Evolutionary conservation across 108 stramenopile genomes (phyloP).

Genomic region (Seminavis robusta): DNA sequence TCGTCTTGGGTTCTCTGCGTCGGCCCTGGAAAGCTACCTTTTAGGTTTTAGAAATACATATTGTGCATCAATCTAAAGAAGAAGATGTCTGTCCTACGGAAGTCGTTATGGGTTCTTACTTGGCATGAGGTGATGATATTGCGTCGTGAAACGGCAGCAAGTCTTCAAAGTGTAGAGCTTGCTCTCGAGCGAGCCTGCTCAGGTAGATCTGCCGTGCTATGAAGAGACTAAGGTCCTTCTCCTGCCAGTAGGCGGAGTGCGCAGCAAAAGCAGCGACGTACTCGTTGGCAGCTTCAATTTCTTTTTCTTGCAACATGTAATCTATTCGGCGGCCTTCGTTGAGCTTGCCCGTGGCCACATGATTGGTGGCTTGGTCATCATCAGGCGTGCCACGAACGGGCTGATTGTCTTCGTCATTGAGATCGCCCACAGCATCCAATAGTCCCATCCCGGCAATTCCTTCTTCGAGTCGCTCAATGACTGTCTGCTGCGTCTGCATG

Average conservation of each 20-base stretch:
- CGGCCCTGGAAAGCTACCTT: too few species aligned
- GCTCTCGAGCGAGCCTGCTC: slow-evolving; percentile 16
- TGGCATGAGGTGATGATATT: background rate
- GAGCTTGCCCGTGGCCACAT: slow-evolving; percentile 29
- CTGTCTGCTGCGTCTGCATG: slow-evolving; percentile 42
- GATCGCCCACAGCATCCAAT: slow-evolving; percentile 25
- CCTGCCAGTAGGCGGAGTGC: slow-evolving; percentile 76
- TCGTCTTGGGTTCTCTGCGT: too few species aligned
- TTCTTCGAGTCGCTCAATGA: slow-evolving; percentile 42
- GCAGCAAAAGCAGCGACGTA: slow-evolving; percentile 82
- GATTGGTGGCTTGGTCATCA: slow-evolving; percentile 2
- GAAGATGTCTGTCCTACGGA: background rate
- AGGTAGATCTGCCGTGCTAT: slow-evolving; percentile 65
- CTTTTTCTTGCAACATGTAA: slow-evolving; percentile 76
- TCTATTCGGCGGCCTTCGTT: slow-evolving; percentile 54
- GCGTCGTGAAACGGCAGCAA: background rate
- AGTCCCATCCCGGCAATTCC: slow-evolving; percentile 48
- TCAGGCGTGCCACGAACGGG: too few species aligned
- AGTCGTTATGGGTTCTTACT: background rate
- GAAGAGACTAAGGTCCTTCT: slow-evolving; percentile 78
- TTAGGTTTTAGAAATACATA: too few species aligned
- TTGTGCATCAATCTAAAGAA: too few species aligned
- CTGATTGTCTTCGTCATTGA: slow-evolving; percentile 15
- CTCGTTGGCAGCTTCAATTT: slow-evolving; percentile 82
- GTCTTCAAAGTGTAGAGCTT: background rate